phyloP scores from a whole-genome alignment of 108 stramenopile genomes.

The Pseudonitzschia multiseries region DNA sequence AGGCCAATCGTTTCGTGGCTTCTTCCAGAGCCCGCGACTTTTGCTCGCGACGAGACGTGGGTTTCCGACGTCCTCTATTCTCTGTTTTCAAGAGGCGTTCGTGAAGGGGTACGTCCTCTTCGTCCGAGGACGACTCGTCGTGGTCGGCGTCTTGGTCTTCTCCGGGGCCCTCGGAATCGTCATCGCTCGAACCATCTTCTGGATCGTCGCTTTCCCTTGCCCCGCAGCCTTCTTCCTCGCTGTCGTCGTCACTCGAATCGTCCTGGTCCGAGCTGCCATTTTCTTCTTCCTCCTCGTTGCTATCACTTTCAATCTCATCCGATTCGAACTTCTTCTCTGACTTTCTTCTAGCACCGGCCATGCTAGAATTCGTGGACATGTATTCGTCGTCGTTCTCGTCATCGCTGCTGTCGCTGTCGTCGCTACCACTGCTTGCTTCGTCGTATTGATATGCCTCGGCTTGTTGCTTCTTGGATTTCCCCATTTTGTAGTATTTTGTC shows the following conservation, averaged over 20 bases:
- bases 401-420: not conserved
- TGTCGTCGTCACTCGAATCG: slow-evolving; percentile 4
- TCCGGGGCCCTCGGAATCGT: slow-evolving; percentile 9
- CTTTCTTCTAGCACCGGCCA: not conserved
- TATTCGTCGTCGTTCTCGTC: slow-evolving; percentile 1
- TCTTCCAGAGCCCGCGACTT: slow-evolving; percentile 30
- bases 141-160: slow-evolving; percentile 3
- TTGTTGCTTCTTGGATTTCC: not conserved
- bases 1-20: slow-evolving; percentile 26
- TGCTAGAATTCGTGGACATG: not conserved
- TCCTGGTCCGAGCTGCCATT: not conserved
- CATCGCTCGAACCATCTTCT: slow-evolving; percentile 15
- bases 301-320: not conserved
- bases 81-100: slow-evolving; percentile 27
- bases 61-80: slow-evolving; percentile 6
- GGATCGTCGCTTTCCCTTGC: not conserved
- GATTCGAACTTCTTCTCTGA: not conserved
- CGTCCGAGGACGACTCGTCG: not conserved
- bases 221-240: not conserved
- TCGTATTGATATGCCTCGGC: slow-evolving; percentile 5
- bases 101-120: slow-evolving; percentile 30
- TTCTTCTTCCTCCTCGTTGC: slow-evolving; percentile 15
- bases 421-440: slow-evolving; percentile 31
- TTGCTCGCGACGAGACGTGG: slow-evolving; percentile 11
- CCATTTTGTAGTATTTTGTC: not conserved